phyloP scores from a whole-genome alignment of 495 filamentous ascomycete species.

The Penicillium paxilli region DNA sequence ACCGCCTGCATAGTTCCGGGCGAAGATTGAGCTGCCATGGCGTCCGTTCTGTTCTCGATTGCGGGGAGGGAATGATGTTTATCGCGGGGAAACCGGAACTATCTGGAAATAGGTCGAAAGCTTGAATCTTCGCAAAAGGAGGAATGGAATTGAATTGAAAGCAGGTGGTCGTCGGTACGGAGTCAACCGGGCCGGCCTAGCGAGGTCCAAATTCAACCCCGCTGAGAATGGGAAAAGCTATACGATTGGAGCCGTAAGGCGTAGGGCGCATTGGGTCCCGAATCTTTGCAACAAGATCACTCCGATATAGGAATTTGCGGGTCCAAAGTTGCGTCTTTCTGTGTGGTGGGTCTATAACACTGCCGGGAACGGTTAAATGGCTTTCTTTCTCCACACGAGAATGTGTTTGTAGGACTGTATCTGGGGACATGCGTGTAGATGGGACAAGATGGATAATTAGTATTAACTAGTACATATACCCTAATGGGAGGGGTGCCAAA shows the following conservation, averaged over 20 bases:
- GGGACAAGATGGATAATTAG: background rate
- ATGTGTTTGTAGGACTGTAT: background rate
- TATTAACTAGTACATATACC: background rate
- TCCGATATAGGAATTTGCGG: constrained; percentile 6
- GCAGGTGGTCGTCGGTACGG: background rate
- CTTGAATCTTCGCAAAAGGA: background rate
- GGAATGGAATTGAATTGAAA: too few relatives aligned
- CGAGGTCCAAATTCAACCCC: background rate
- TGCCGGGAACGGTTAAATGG: background rate
- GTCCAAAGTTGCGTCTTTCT: constrained; percentile 5
- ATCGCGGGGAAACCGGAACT: background rate
- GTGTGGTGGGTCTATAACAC: constrained; percentile 11
- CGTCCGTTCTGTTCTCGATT: background rate
- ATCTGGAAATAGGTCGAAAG: background rate
- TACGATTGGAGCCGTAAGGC: background rate
- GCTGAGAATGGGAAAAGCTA: background rate
- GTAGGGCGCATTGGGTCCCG: background rate
- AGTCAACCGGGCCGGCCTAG: background rate
- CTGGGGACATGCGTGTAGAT: background rate
- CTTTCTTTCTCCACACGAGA: background rate
- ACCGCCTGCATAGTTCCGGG: constrained; percentile 49
- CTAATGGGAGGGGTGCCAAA: too few relatives aligned
- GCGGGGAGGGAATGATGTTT: too few relatives aligned
- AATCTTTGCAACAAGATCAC: background rate
- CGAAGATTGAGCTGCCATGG: constrained; percentile 10